Evolutionary conservation across 192 early-diverging fungal species (phyloP), one percentile per base, ranked within the genome.

Genomic region (Polychytrium aggregatum): DNA sequence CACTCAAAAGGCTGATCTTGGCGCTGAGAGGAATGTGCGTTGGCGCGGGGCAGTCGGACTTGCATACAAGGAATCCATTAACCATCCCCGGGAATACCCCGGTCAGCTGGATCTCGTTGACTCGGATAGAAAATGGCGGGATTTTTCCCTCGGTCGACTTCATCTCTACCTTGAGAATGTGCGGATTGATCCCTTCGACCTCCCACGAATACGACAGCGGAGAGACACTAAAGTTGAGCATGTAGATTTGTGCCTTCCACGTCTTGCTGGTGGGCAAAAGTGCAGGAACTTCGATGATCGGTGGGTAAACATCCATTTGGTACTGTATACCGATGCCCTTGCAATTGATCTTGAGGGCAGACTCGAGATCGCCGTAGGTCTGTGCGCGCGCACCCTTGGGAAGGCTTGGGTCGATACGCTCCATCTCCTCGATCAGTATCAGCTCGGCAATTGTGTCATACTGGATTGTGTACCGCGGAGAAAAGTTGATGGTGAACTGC

Each of bases 141-240:
- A 52, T 45, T 20, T 24, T 44, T 3, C 50, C 38, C 10, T 8
- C 18, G n/a, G 48, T 7, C 24, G 34, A 17, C 6, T 39, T 46
- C 9, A 59, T 30, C 24, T 14, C n/a, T 22, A 59, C 31, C 14
- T 47, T n/a, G 17, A 63, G 9, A 14, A 57, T 14, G 18, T 25
- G 13, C 21, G 41, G 29, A 40, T 65, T 55, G 9, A 74, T 50
- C 20, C 47, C 51, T 21, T 64, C 51, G 6, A 56, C 13, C 2
- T 21, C 26, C 56, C 51, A 64, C 21, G 59, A 47, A 36, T 44
- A 74, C 6, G 65, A 28, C 6, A 71, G 37, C 5, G 46, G 18
- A 0, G 68, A 71, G 14, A 71, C 57, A 38, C 64, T 68, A 14
- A 42, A 8, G 47, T 74, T 74, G 6, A 52, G 34, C 4, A 74